Base-by-base conservation (phyloP, 805 yeast genomes). In the Metschnikowia kofuensis region DNA sequence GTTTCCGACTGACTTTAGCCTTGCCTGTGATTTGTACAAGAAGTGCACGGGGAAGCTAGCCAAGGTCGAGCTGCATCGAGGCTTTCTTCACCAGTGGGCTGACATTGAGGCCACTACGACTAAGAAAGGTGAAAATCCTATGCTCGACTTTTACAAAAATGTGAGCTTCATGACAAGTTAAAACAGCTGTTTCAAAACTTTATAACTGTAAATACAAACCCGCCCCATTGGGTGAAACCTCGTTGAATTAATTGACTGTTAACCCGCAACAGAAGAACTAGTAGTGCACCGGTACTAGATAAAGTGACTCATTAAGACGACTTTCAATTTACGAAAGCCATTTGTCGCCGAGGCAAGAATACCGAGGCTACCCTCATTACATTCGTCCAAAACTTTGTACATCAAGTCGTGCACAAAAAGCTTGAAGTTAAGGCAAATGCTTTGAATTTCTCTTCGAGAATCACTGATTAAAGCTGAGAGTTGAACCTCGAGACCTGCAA, bases 81-180 rank as follows among this genome's bases (percentile, higher is more conserved):
- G 82, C 14, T 89, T 87, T 54, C 63, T 89, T 54, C 75, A 71
- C 50, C 74, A 76, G 40, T 87, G 92, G 92, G 89, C 87, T 0
- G 89, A 85, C 59, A 49, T 77, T 3, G 83, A 81, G 4, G 76
- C 72, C 11, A 86, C 95, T 2, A 76, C 82, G 2, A 85, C 94
- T 0, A 80, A 77, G 57, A 79, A 80, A 32, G 96, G 96, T 0
- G 96, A 88, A 57, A 87, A 86, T 57, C 96, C 96, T 12, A 82
- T 89, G 90, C 63, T 88, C 48, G 85, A 85, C 44, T 77, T 88
- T 51, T 89, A 89, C 62, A 71, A 76, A 34, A 89, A 89, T 60
- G 94, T 88, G 5, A 80, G 86, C 21, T 87, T 87, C 54, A 72
- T 83, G 70, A 74, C 73, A 40, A 76, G 79, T 47, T 76, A 52